phyloP scores from a whole-genome alignment of 805 yeast genomes.

The Lipomyces spencermartinsiae region DNA sequence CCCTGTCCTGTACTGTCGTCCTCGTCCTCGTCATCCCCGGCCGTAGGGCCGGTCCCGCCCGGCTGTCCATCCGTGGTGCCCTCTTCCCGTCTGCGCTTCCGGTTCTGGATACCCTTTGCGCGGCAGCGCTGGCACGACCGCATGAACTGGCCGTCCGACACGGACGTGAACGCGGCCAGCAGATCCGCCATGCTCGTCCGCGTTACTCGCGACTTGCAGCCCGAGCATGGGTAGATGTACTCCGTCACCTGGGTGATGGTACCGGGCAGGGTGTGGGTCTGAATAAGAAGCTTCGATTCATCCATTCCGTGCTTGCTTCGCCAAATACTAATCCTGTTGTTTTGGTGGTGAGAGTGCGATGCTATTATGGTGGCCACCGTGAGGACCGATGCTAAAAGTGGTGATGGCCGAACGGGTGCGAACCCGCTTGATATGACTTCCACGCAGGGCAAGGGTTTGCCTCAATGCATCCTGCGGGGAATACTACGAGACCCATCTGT shows the following conservation, averaged over 20 bases:
- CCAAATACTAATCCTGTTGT: not conserved
- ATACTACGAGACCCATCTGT: not conserved
- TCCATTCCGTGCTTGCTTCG: conserved; percentile 20
- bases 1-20: conserved; percentile 19
- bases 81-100: conserved; percentile 31
- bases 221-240: conserved; percentile 36
- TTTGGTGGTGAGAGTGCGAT: conserved; percentile 1
- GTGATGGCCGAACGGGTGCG: not conserved
- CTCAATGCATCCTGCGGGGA: not conserved
- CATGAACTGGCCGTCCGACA: conserved; percentile 37
- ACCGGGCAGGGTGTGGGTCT: conserved; percentile 24
- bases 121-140: conserved; percentile 36
- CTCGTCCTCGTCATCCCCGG: conserved; percentile 28
- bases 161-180: conserved; percentile 34
- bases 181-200: conserved; percentile 31
- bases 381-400: not conserved
- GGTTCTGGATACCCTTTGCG: conserved; percentile 35
- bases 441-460: not conserved
- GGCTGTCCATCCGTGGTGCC: conserved; percentile 1
- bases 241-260: conserved; percentile 28
- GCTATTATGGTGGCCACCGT: not conserved
- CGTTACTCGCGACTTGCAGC: conserved; percentile 37
- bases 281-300: conserved; percentile 32
- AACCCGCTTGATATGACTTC: not conserved
- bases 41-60: conserved; percentile 20